Conservation (phyloP, 2,329 filamentous ascomycete species). For the Aspergillus aculeatus region DNA sequence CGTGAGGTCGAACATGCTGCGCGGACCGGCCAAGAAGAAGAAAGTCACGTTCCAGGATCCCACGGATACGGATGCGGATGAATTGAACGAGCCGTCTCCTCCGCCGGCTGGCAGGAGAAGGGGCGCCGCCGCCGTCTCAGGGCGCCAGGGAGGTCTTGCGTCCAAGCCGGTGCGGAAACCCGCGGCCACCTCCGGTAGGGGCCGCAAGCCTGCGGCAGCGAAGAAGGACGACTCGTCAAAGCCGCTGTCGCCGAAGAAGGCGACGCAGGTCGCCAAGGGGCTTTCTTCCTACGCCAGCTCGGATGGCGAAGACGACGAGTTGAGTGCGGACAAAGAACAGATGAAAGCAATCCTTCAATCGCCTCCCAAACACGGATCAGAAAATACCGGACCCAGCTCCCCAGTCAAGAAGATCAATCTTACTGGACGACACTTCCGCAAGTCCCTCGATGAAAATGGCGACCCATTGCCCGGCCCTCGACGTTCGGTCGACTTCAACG, state of each 20-base stretch:
- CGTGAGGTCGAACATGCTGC: conserved; percentile 31
- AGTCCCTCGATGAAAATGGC: conserved; percentile 34
- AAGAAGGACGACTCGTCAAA: conserved; percentile 31
- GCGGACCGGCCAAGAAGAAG: conserved; percentile 40
- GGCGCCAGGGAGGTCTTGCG: conserved; percentile 39
- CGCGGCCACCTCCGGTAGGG: conserved; percentile 27
- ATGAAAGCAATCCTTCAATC: conserved; percentile 35
- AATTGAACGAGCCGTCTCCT: conserved; percentile 29
- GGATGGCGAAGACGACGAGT: conserved; percentile 46
- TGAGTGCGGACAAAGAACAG: conserved; percentile 38
- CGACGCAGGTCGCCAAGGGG: conserved; percentile 46
- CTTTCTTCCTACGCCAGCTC: conserved; percentile 37
- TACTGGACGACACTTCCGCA: conserved; percentile 26
- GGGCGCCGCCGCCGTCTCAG: conserved; percentile 18
- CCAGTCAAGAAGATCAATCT: conserved; percentile 37
- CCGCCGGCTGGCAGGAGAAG: conserved; percentile 25
- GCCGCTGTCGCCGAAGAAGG: conserved; percentile 51
- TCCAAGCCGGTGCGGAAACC: conserved; percentile 49
- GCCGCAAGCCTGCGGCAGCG: conserved; percentile 35
- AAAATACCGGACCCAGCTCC: conserved; percentile 31
- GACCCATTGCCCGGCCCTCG: conserved; percentile 29
- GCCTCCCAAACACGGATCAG: conserved; percentile 30
- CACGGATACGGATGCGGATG: conserved; percentile 44
- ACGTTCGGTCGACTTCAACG: conserved; percentile 33
- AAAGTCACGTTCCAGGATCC: conserved; percentile 50